These are phyloP conservation scores for Lantana camara DNA, from an alignment of 257 asterid genomes.

Conservation along the genomic window DNA sequence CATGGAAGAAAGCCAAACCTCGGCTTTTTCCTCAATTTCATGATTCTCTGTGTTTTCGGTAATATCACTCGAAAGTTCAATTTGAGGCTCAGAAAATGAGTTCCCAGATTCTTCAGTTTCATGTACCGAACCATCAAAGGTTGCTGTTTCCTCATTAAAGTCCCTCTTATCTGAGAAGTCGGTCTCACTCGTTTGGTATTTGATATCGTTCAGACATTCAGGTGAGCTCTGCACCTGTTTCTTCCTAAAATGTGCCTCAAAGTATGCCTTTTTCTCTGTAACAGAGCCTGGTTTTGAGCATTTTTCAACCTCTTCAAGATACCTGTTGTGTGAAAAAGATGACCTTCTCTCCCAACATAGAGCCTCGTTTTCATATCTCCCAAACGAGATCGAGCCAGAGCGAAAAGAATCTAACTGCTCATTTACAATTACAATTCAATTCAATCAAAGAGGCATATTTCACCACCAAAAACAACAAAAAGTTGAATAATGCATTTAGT, in stretches of 20 bases:
- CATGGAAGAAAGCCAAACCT: slow-evolving; percentile 36
- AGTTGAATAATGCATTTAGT: not conserved
- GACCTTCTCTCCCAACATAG: slow-evolving; percentile 84
- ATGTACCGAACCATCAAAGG: slow-evolving; percentile 17
- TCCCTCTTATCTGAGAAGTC: slow-evolving; percentile 30
- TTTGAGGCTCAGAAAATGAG: slow-evolving; percentile 26
- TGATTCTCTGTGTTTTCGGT: slow-evolving; percentile 9
- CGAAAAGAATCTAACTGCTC: slow-evolving; percentile 53
- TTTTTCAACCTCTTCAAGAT: slow-evolving; percentile 75
- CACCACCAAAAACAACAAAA: not conserved
- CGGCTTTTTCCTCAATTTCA: slow-evolving; percentile 28
- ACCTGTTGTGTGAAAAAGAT: slow-evolving; percentile 68
- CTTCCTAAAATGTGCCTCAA: slow-evolving; percentile 70
- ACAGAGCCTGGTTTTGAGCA: slow-evolving; percentile 76
- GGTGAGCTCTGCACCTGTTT: slow-evolving; percentile 43
- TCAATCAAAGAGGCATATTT: not conserved
- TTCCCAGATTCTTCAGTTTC: slow-evolving; percentile 21
- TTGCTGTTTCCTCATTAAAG: slow-evolving; percentile 23
- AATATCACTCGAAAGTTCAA: slow-evolving; percentile 5
- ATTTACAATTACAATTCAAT: not conserved
- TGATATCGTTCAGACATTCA: slow-evolving; percentile 40
- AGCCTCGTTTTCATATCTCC: slow-evolving; percentile 64
- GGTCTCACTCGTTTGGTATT: slow-evolving; percentile 34
- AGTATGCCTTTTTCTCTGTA: slow-evolving; percentile 65
- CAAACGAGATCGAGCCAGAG: slow-evolving; percentile 77